Evolutionary conservation across 169 alveolate genomes (phyloP), one percentile per base, ranked within the genome.

Genomic region (Sarcocystis neurona): DNA sequence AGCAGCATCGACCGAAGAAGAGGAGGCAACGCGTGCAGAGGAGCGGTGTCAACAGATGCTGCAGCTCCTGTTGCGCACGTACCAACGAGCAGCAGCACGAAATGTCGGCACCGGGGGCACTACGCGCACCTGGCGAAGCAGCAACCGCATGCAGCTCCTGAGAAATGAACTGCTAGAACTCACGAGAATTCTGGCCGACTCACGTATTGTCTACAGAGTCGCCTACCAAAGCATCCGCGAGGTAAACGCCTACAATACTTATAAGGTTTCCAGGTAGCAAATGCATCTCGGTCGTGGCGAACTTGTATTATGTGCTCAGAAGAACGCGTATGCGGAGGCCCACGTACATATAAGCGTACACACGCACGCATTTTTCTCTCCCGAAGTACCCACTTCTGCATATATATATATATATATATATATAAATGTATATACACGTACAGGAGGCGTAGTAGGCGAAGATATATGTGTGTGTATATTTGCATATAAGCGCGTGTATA

Each of bases 141-240:
- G 77, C 23, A 79, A 53, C 44, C 72, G 87, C 50, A 32, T 79
- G 4, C 85, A 77, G 68, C 85, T 77, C 46, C 85, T 77, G n/a
- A 60, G 2, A 1, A 77, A 77, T 39, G 85, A 77, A 30, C 30
- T 10, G 37, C 60, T 30, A 8, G 85, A 77, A 30, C 85, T 77
- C 30, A 43, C 56, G 23, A 48, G 39, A 1, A 4, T 32, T 8
- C 32, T 44, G 50, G 63, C 53, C 5, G 74, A 48, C 0, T 39
- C 82, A 12, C 8, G 68, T 10, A 47, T 39, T 18, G 48, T 23
- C 70, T 84, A 84, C 79, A 58, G 70, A 20, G 50, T 84, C 23
- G 87, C 87, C 23, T 79, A 50, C 53, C 87, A 79, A 32, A 44
- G 72, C 75, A 41, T 79, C 32, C 72, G 87, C 20, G 87, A 79